Evolutionary conservation across 352 stramenopile species (phyloP), one percentile per base, ranked within the genome.

Genomic region (Pythium apleroticum): DNA sequence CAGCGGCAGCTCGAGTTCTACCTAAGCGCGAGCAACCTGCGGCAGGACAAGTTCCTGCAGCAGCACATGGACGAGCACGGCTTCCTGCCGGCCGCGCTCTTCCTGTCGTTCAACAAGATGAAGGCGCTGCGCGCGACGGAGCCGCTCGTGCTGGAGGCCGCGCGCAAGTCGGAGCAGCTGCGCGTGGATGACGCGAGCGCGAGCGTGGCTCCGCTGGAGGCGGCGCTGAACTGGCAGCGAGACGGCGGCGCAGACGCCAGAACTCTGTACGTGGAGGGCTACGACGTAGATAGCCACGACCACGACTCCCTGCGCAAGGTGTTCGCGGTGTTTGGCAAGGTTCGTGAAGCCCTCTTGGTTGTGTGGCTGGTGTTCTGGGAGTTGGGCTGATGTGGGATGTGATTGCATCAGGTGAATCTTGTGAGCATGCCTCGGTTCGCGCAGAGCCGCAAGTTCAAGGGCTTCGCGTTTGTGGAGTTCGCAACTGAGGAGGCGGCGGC

Each of bases 1-100:
- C 80, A 91, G 71, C 78, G 81, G 41, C 85, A 93, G 74, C 80
- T 93, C 55, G 82, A 93, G 77, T 91, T 93, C 66, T 91, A 91
- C 46, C 57, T 93, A 48, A 86, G 85, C 65, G 73, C 78, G 46
- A 90, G 82, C 68, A 93, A 91, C 65, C 65, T 93, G 43, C 79
- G 82, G 7, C 78, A 87, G 65, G 85, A 93, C 72, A 93, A 91
- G 62, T 91, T 91, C 64, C 62, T 93, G 60, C 81, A 86, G 64
- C 77, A 91, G 63, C 60, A 77, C 56, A 89, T 90, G 82, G 81
- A 93, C 61, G 76, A 77, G 22, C 48, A 84, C 33, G 80, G 78
- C 33, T 91, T 87, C 63, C 62, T 93, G 25, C 62, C 77, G 4
- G 70, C 74, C 37, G 56, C 73, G 33, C 66, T 88, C 35, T 80